phyloP scores from a whole-genome alignment of 129 eudicot species.

The Rutidosis leptorrhynchoides region DNA sequence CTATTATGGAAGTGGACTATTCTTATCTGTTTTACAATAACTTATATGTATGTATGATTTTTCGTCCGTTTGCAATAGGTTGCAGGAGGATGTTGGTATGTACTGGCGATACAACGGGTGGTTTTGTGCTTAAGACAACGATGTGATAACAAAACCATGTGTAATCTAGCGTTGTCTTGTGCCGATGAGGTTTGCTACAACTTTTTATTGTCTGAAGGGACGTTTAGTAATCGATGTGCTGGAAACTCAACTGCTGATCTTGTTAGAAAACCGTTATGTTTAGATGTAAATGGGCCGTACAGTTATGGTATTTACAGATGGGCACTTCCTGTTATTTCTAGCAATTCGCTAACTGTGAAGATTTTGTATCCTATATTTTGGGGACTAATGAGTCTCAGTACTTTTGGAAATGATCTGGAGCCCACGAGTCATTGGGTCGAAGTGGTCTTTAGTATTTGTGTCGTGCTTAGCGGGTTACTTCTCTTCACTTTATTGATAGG shows the following conservation, averaged over 20 bases:
- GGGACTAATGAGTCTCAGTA: slow-evolving; percentile 85
- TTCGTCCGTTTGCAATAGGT: slow-evolving; percentile 46
- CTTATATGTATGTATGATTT: too few species aligned
- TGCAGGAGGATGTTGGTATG: slow-evolving; percentile 95
- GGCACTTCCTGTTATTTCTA: slow-evolving; percentile 84
- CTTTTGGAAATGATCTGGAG: slow-evolving; percentile 84
- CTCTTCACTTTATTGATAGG: slow-evolving; percentile 83
- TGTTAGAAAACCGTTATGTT: slow-evolving; percentile 49
- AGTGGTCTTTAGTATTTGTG: slow-evolving; percentile 69
- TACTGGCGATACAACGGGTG: slow-evolving; percentile 80
- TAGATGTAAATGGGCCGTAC: slow-evolving; percentile 66
- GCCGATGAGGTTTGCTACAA: slow-evolving; percentile 69
- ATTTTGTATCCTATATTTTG: slow-evolving; percentile 84
- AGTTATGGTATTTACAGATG: slow-evolving; percentile 66
- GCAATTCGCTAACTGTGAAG: slow-evolving; percentile 69
- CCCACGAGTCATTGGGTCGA: slow-evolving; percentile 90
- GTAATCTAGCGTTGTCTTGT: slow-evolving; percentile 65
- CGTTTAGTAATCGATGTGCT: slow-evolving; percentile 50
- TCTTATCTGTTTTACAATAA: too few species aligned
- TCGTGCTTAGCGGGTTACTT: slow-evolving; percentile 78
- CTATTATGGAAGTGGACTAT: too few species aligned
- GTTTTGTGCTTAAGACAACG: slow-evolving; percentile 72
- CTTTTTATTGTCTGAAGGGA: slow-evolving; percentile 42
- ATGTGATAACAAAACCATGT: slow-evolving; percentile 37
- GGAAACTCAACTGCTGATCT: slow-evolving; percentile 45